Conservation (phyloP, 2,329 filamentous ascomycete species). For the Ceratocystis diversiconidia region DNA sequence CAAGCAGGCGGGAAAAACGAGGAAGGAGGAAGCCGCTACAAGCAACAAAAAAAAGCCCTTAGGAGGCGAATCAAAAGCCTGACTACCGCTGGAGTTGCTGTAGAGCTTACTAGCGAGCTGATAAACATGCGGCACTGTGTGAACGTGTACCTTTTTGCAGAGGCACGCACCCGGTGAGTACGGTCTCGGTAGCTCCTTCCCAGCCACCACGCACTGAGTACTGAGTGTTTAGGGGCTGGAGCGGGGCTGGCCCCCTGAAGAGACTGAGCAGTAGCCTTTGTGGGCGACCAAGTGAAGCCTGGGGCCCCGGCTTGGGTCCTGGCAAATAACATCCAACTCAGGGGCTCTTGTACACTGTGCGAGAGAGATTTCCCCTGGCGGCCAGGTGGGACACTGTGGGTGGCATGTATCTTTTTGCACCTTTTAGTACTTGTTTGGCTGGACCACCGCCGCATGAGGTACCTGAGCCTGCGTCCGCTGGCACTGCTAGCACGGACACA, state of each 20-base stretch:
- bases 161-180: constrained; percentile 11
- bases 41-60: background rate
- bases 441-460: constrained; percentile 12
- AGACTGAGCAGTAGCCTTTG: constrained; percentile 1
- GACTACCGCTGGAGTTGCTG: constrained; percentile 1
- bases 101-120: constrained; percentile 1
- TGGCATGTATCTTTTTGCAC: constrained; percentile 12
- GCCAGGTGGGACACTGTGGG: constrained; percentile 10
- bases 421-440: background rate
- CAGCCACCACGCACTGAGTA: constrained; percentile 19
- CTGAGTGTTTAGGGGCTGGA: constrained; percentile 9
- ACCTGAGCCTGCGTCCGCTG: constrained; percentile 15
- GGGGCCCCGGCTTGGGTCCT: constrained; percentile 6
- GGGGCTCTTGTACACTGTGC: constrained; percentile 18
- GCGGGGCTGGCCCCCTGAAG: constrained; percentile 16
- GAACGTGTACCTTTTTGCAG: constrained; percentile 14
- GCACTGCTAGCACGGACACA: constrained; percentile 16
- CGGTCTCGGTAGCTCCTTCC: constrained; percentile 11
- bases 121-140: constrained; percentile 10
- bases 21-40: background rate
- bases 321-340: constrained; percentile 11
- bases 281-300: background rate
- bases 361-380: constrained; percentile 14
- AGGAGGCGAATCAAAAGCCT: background rate
- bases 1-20: background rate